Base-by-base conservation (phyloP, 495 filamentous ascomycete genomes). In the Thozetella sp. region DNA sequence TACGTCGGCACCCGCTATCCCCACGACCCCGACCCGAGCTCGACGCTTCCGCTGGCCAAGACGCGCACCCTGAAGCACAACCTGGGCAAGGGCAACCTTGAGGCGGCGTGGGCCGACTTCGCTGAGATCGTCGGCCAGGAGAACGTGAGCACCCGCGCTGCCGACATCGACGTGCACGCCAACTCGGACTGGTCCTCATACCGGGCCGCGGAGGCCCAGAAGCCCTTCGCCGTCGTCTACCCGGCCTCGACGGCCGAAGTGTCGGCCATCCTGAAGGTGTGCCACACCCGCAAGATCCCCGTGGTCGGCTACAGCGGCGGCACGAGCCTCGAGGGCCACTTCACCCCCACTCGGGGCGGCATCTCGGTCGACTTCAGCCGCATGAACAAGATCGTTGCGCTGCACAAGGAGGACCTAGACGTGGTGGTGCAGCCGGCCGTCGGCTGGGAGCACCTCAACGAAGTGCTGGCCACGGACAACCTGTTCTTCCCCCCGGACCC, bases 41-140 rank as follows among this genome's bases (percentile, higher is more conserved):
- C 96, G 15, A 97, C 93, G n/a, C 75, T 84, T 0, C 82, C 89
- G 3, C 85, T 98, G 20, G 69, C 71, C 43, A 78, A 83, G 24
- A 74, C 87, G 22, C 78, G 74, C 3, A 73, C 86, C 0, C 90
- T 89, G 0, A 75, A 78, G 58, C 91, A 96, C 69, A 86, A 97
- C 65, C 81, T 86, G 51, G 83, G 86, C 26, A 84, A 82, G 53
- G 79, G 85, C 19, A 95, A 93, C 66, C 84, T 98, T 40, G 89
- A 98, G 76, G 92, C 96, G 10, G 92, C 94, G 2, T 99, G 96
- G 95, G 79, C 89, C 3, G 95, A 99, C 71, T 93, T 98, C 67
- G 86, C 88, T 43, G 82, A 84, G 25, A 89, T 99, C 20, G 83
- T 98, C 10, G 95, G 96, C 53, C 78, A 84, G 58, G 90, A 93